Evolutionary conservation across 2,329 filamentous ascomycete species (phyloP), one percentile per base, ranked within the genome.

Genomic region (Pseudopyricularia javanii): DNA sequence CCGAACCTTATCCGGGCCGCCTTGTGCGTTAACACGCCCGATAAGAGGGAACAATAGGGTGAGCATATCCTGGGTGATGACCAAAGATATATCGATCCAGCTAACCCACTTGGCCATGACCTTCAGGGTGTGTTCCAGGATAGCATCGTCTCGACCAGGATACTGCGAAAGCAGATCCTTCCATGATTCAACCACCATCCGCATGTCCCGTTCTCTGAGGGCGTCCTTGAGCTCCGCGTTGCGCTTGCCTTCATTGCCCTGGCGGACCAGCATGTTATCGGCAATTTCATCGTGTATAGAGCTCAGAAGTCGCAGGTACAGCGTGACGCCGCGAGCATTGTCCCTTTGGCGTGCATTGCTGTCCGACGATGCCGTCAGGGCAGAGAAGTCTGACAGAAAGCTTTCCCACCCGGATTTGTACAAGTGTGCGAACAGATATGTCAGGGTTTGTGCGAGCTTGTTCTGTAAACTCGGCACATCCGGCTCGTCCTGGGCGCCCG

Each of bases 261-360:
- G 83, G 37, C 91, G 82, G 49, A 85, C 82, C 52, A 97, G 78
- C 58, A 97, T 77, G 60, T 93, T 83, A 70, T 98, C 93, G 57
- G 91, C 93, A 62, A 98, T 96, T 68, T 98, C 93, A 62, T 98
- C 93, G 64, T 98, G 93, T 48, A 98, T 85, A 33, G 91, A 93
- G 58, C 85, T 80, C 48, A 97, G 77, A 57, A 96, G 82, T 51
- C 91, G 86, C 53, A 98, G 78, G 69, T 96, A 97, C 60, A 98
- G 81, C 33, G 91, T 74, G 49, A 93, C 86, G 3, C 88, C 91
- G 1, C 78, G 66, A 35, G 82, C 69, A 64, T 95, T 95, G 64
- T 89, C 82, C 57, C 74, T 78, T 45, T 70, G 68, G 17, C 50
- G 33, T 12, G 34, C 20, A 50, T 74, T 72, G 58, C 79, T 80